Conservation (phyloP, 202 grass and related monocot genomes). For the Elaeis oleifera region DNA sequence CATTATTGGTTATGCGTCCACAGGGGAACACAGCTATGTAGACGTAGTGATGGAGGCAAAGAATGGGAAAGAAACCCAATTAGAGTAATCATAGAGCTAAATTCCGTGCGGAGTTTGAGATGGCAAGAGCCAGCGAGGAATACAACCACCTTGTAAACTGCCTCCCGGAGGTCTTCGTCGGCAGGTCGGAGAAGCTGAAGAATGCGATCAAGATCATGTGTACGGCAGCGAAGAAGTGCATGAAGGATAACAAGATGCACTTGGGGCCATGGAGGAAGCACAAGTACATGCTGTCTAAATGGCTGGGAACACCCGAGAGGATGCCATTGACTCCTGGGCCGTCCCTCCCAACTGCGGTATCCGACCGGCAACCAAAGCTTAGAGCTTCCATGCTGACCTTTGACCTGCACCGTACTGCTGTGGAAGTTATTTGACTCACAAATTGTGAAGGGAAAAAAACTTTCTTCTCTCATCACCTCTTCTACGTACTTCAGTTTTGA, state of each 20-base stretch:
- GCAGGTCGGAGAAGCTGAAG: constrained; percentile 39
- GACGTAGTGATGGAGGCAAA: constrained; percentile 48
- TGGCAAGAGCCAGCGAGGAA: constrained; percentile 45
- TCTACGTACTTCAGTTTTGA: too few relatives aligned
- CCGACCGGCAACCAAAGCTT: constrained; percentile 36
- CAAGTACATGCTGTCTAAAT: constrained; percentile 77
- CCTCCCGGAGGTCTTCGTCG: constrained; percentile 64
- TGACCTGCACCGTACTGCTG: constrained; percentile 37
- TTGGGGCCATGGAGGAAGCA: constrained; percentile 78
- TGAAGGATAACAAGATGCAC: constrained; percentile 70
- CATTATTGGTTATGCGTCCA: too few relatives aligned
- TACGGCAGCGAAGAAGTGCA: constrained; percentile 58
- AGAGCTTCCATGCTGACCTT: constrained; percentile 65
- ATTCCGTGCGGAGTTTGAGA: constrained; percentile 63
- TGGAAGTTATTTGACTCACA: constrained; percentile 28
- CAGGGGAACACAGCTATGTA: constrained; percentile 73
- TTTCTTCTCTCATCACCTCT: too few relatives aligned
- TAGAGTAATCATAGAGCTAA: constrained; percentile 44
- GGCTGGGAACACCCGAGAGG: constrained; percentile 48
- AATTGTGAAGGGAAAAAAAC: background rate
- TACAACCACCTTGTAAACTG: constrained; percentile 48
- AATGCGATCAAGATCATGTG: constrained; percentile 48
- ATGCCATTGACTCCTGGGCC: constrained; percentile 1
- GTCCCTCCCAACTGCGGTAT: background rate
- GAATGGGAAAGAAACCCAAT: constrained; percentile 37